Evolutionary conservation across 2,329 filamentous ascomycete species (phyloP).

Genomic region (Neopestalotiopsis clavispora): DNA sequence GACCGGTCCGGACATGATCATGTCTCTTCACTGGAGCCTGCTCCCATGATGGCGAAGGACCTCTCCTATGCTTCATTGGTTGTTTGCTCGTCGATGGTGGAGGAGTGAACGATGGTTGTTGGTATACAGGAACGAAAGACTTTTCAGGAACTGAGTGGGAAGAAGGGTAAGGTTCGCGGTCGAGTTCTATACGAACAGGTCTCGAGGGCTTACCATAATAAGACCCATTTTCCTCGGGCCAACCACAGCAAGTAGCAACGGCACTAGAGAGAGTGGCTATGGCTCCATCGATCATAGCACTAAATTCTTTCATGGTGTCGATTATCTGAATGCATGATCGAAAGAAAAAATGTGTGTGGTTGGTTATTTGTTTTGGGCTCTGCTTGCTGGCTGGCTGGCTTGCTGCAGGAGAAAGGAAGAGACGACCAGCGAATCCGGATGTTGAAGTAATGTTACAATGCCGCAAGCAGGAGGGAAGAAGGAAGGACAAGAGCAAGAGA

Average conservation of each 20-base stretch:
- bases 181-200: neutral
- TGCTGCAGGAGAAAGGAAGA: slow-evolving; percentile 22
- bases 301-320: slow-evolving; percentile 46
- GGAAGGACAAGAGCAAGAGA: slow-evolving; percentile 15
- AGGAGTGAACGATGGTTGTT: slow-evolving; percentile 43
- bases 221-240: slow-evolving; percentile 41
- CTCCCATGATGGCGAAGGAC: slow-evolving; percentile 33
- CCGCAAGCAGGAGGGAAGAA: slow-evolving; percentile 23
- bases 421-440: slow-evolving; percentile 35
- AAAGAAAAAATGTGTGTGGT: slow-evolving; percentile 20
- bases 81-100: slow-evolving; percentile 35
- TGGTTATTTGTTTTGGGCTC: neutral
- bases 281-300: slow-evolving; percentile 46
- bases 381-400: neutral
- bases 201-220: slow-evolving; percentile 41
- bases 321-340: slow-evolving; percentile 32
- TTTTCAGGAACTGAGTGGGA: slow-evolving; percentile 33
- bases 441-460: slow-evolving; percentile 12
- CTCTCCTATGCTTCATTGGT: slow-evolving; percentile 30
- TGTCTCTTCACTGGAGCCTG: slow-evolving; percentile 41
- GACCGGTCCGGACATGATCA: slow-evolving; percentile 45
- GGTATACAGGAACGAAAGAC: slow-evolving; percentile 41
- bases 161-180: slow-evolving; percentile 23
- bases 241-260: slow-evolving; percentile 51
- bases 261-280: slow-evolving; percentile 53